Conservation (phyloP, 441 rosid genomes). For the Euphorbia schlechtendalii region DNA sequence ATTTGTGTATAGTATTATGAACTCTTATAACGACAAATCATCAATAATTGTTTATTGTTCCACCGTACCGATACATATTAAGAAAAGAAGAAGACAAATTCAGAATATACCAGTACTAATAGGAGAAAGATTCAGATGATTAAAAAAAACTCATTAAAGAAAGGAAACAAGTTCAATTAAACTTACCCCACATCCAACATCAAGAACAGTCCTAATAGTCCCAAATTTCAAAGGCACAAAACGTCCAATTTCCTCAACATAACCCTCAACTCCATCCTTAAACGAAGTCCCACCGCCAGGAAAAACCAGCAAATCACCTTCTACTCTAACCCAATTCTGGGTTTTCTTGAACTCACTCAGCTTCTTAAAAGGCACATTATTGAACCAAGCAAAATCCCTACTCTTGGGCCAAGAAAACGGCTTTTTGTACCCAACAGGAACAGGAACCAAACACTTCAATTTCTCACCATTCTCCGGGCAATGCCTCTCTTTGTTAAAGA, state of each 20-base stretch:
- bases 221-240: conserved; percentile 52
- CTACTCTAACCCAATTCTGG: conserved; percentile 56
- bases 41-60: no score
- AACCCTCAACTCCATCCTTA: conserved; percentile 43
- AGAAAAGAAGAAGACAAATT: no score
- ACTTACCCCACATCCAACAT: conserved; percentile 64
- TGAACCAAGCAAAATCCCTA: conserved; percentile 47
- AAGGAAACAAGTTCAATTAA: not conserved
- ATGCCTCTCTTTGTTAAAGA: conserved; percentile 47
- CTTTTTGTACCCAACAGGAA: conserved; percentile 40
- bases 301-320: conserved; percentile 44
- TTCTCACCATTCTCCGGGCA: conserved; percentile 36
- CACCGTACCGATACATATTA: no score
- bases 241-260: conserved; percentile 37
- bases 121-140: not conserved
- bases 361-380: conserved; percentile 46
- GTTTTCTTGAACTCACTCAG: conserved; percentile 41
- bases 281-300: conserved; percentile 71
- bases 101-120: not conserved
- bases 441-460: conserved; percentile 44
- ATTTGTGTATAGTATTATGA: no score
- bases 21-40: no score
- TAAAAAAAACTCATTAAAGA: not conserved
- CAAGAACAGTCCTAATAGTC: conserved; percentile 49
- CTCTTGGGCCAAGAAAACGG: conserved; percentile 57